These are phyloP conservation scores for Candolleomyces aberdarensis DNA, from an alignment of 768 basidiomycete genomes.

Conservation along the genomic window DNA sequence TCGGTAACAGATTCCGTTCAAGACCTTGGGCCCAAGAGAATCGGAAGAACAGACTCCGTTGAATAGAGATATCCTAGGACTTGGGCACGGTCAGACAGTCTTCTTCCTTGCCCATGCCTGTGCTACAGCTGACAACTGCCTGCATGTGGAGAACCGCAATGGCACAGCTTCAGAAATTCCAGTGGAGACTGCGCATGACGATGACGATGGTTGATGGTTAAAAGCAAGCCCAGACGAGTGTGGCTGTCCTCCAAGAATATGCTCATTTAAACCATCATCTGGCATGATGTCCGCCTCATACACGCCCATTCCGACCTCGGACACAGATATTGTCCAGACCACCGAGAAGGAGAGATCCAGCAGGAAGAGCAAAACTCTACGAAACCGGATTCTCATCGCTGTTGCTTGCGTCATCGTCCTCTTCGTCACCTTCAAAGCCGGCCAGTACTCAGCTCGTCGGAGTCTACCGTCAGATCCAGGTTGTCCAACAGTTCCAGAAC, in stretches of 20 bases:
- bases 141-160: not conserved
- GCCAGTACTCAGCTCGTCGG: slow-evolving; percentile 33
- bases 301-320: slow-evolving; percentile 20
- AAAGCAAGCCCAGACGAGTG: not conserved
- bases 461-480: slow-evolving; percentile 1
- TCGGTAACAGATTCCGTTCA: too few relatives aligned
- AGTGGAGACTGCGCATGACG: slow-evolving; percentile 11
- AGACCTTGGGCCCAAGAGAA: too few relatives aligned
- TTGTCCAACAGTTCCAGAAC: not conserved
- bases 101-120: not conserved
- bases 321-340: slow-evolving; percentile 16
- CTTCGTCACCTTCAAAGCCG: slow-evolving; percentile 40
- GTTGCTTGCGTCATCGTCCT: slow-evolving; percentile 33
- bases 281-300: slow-evolving; percentile 17
- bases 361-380: slow-evolving; percentile 5
- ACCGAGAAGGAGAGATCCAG: not conserved
- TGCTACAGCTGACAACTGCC: not conserved
- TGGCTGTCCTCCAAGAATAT: slow-evolving; percentile 15
- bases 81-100: too few relatives aligned
- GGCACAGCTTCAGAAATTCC: slow-evolving; percentile 15
- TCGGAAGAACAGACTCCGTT: too few relatives aligned
- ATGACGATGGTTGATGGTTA: not conserved
- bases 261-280: slow-evolving; percentile 17
- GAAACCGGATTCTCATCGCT: slow-evolving; percentile 31
- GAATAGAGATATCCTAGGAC: too few relatives aligned